Evolutionary conservation across 177 flowering plant genomes (phyloP).

Genomic region (Tripterygium wilfordii): DNA sequence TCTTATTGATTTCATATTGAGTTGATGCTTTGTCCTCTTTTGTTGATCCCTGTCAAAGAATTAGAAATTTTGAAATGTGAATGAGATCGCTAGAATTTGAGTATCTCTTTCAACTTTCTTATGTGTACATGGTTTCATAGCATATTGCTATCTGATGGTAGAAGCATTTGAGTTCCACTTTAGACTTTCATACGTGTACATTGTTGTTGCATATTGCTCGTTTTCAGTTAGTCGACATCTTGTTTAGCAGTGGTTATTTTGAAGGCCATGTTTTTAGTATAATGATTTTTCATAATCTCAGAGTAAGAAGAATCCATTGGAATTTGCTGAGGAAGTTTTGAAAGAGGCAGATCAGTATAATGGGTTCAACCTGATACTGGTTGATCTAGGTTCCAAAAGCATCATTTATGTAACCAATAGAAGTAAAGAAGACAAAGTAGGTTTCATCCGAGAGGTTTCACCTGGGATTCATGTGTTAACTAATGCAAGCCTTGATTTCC

Average conservation of each 20-base stretch:
- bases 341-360: constrained; percentile 38
- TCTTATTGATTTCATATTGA: too few relatives aligned
- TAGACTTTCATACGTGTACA: too few relatives aligned
- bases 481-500: constrained; percentile 56
- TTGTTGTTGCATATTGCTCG: too few relatives aligned
- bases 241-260: not conserved
- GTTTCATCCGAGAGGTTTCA: constrained; percentile 26
- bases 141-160: too few relatives aligned
- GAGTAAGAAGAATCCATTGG: constrained; percentile 41
- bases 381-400: constrained; percentile 35
- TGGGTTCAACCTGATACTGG: constrained; percentile 57
- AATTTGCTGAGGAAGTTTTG: constrained; percentile 47
- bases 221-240: too few relatives aligned
- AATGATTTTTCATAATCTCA: constrained; percentile 13
- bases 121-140: too few relatives aligned
- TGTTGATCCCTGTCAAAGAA: too few relatives aligned
- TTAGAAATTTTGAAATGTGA: too few relatives aligned
- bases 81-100: too few relatives aligned
- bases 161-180: too few relatives aligned
- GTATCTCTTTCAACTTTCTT: too few relatives aligned
- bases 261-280: not conserved
- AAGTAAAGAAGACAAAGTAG: constrained; percentile 16
- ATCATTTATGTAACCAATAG: constrained; percentile 63
- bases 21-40: too few relatives aligned
- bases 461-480: constrained; percentile 64